A percentile compares a stretch with the other conserved stretches of the same genome.
phyloP scores from a whole-genome alignment of 208 protist genomes.

The Acanthamoeba healyi region DNA sequence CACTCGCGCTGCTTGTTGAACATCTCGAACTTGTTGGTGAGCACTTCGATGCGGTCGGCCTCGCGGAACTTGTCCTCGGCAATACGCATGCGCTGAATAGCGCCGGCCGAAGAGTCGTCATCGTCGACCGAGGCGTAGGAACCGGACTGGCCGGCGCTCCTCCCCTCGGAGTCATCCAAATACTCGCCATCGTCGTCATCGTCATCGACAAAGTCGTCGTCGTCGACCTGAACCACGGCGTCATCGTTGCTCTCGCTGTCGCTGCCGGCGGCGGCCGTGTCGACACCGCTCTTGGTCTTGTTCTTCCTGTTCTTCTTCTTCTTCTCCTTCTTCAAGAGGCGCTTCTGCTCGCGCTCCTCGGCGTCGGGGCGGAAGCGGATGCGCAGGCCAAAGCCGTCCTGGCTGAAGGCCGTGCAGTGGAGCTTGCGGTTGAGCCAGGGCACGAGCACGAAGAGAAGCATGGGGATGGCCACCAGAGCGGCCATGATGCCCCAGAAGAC shows the following conservation, averaged over 20 bases:
- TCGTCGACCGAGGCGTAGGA: neutral
- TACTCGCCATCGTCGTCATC: neutral
- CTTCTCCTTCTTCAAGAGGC: conserved; percentile 17
- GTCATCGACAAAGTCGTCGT: neutral
- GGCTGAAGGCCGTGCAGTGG: conserved; percentile 34
- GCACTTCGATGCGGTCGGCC: conserved; percentile 35
- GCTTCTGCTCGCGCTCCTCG: neutral
- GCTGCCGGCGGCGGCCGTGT: neutral
- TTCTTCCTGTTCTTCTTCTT: conserved; percentile 49
- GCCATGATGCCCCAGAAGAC: conserved; percentile 39
- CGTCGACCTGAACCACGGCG: neutral
- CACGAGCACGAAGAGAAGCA: neutral
- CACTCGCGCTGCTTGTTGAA: conserved; percentile 69
- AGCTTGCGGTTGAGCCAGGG: conserved; percentile 59
- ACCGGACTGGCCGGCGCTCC: neutral
- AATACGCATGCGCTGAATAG: neutral
- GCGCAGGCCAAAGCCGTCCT: conserved; percentile 52
- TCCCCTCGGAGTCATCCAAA: neutral
- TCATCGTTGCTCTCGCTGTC: neutral
- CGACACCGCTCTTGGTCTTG: neutral
- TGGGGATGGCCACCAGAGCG: conserved; percentile 33
- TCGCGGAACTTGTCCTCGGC: conserved; percentile 3
- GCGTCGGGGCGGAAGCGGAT: neutral
- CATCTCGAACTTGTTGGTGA: conserved; percentile 20
- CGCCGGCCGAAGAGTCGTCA: neutral